Evolutionary conservation across 495 filamentous ascomycete genomes (phyloP), one percentile per base, ranked within the genome.

Genomic region (Aspergillus cavernicola): DNA sequence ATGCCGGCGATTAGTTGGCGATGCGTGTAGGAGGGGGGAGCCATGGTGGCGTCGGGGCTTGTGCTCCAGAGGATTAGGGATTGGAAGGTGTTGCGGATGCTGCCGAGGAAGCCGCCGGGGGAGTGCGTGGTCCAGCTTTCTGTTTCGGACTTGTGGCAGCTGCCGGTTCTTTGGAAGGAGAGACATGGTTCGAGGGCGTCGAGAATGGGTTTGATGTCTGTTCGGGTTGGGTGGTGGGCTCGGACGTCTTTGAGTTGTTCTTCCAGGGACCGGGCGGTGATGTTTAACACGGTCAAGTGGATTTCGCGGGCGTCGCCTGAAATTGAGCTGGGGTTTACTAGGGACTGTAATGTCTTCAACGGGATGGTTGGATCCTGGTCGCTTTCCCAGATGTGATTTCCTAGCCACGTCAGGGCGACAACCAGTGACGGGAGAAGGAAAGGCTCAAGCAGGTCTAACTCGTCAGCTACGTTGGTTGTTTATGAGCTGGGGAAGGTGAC

Each of bases 371-470:
- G 79, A 51, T 85, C 84, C 20, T 75, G 62, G 53, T 76, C 75
- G 0, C 66, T 73, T 64, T 85, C 84, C 85, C 89, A 92, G n/a
- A 95, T 82, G 58, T 88, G 83, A 39, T 87, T 84, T 0, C 86
- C 80, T 33, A 98, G 81, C 82, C 88, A 96, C 3, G 79, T 79
- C 26, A 97, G 74, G 2, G 87, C 91, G 2, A 86, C 79, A 9
- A 96, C 83, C 8, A 97, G 78, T 10, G 91, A 92, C 2, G 93
- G 91, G 13, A 98, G 76, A 2, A 98, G 75, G 52, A 97, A 95
- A 0, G 90, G 86, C 52, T 96, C 90, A 24, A 96, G 85, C 2
- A 98, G 73, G 66, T 92, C 86, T 90, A 22, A 16, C 40, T 22
- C 50, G 37, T 33, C 9, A n/a, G 31, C 28, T n/a, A n/a, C 8